These are phyloP conservation scores for Penicillium psychrosexuale DNA, from an alignment of 2,329 filamentous ascomycete genomes.

Conservation along the genomic window DNA sequence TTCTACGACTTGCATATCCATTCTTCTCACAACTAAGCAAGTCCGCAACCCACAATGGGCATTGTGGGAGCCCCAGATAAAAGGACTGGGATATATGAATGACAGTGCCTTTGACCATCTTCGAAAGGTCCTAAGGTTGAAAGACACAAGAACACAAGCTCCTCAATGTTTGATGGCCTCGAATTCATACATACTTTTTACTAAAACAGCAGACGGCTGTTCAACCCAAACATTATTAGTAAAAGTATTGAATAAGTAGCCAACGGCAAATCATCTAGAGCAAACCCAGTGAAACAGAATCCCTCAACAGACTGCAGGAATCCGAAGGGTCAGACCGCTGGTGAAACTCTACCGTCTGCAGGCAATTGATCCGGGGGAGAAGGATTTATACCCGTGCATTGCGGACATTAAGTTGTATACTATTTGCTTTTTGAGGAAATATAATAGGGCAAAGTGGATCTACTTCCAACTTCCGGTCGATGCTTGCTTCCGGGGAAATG, in stretches of 20 bases:
- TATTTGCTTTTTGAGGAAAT: not conserved
- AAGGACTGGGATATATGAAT: not conserved
- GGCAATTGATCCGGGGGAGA: slow-evolving; percentile 12
- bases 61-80: not conserved
- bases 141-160: not conserved
- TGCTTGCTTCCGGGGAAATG: slow-evolving; percentile 2
- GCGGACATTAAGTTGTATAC: not conserved
- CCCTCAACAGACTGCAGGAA: slow-evolving; percentile 19
- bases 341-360: slow-evolving; percentile 19
- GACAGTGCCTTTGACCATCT: not conserved
- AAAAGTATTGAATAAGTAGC: not conserved
- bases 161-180: not conserved
- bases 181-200: not conserved
- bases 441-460: not conserved
- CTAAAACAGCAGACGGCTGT: not conserved
- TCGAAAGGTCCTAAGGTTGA: not conserved
- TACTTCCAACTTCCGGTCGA: not conserved
- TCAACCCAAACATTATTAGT: slow-evolving; percentile 3
- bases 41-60: slow-evolving; percentile 1
- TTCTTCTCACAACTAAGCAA: not conserved
- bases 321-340: slow-evolving; percentile 24
- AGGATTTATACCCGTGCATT: slow-evolving; percentile 9
- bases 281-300: slow-evolving; percentile 5
- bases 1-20: slow-evolving; percentile 6
- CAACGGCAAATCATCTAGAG: slow-evolving; percentile 2